These are phyloP conservation scores for Carnegiea gigantea DNA, from an alignment of 179 eudicot genomes.

Conservation along the genomic window DNA sequence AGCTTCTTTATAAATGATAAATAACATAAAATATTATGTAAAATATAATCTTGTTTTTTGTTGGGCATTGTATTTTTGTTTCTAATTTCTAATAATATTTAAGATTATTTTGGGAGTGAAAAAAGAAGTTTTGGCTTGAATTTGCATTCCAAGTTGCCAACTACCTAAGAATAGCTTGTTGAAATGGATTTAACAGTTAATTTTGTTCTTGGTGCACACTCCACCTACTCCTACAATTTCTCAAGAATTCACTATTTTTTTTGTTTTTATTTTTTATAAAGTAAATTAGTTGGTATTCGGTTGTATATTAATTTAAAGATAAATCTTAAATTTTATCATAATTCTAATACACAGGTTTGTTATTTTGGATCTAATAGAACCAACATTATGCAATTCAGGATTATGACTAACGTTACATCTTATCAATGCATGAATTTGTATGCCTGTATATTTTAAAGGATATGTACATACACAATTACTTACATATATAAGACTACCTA, in stretches of 20 bases:
- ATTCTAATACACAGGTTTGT: too few relatives aligned
- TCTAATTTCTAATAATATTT: background rate
- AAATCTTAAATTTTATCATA: too few relatives aligned
- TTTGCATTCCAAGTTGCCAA: conserved; percentile 27
- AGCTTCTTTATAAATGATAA: background rate
- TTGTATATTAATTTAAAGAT: background rate
- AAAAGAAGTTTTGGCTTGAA: background rate
- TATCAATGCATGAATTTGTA: too few relatives aligned
- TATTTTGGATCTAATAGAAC: too few relatives aligned
- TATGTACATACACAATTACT: too few relatives aligned
- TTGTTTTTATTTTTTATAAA: background rate
- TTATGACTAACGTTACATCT: too few relatives aligned
- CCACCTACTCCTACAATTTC: conserved; percentile 6
- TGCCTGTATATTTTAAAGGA: too few relatives aligned
- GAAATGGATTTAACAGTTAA: conserved; percentile 20
- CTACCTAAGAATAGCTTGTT: conserved; percentile 33
- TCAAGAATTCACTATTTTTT: background rate
- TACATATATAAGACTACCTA: too few relatives aligned
- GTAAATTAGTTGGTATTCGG: background rate
- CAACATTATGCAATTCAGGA: too few relatives aligned
- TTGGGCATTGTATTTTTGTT: background rate
- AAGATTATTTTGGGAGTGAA: background rate
- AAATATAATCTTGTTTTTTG: conserved; percentile 21
- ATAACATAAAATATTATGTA: background rate
- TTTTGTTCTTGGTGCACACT: conserved; percentile 14